Base-by-base conservation (phyloP, 306 rosid species). In the Mimosa pudica region DNA sequence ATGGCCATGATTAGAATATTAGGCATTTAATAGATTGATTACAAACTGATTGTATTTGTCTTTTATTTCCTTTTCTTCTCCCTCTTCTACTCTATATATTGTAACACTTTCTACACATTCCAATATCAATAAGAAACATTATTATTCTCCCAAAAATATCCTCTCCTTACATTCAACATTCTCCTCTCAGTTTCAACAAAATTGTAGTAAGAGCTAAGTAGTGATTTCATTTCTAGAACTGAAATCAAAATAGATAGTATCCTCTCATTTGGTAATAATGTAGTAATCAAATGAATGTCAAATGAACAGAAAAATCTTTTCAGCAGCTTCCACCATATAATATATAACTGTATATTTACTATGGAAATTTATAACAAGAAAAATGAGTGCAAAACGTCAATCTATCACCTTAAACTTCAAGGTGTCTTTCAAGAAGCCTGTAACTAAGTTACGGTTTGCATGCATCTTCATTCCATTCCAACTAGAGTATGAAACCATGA, bases 381-480 rank as follows among this genome's bases (percentile, higher is more conserved):
- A 49, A 70, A 48, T 32, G 16, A 67, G 54, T 10, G 49, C 11
- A 63, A 70, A 75, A 70, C 42, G 41, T 10, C 64, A 64, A 62
- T 77, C 72, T 68, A 70, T 77, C 70, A 92, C 99, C 96, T 93
- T 95, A 84, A 93, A 95, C 80, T 91, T 90, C 60, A 95, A 97
- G 85, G 91, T 89, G 75, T 72, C 85, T 81, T 95, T 95, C 81
- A 95, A 95, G 78, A 90, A 85, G 71, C 89, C 90, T 32, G 89
- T 81, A 78, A 95, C 78, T 44, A 95, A 89, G 24, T 93, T 89
- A 64, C 30, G 94, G 81, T 93, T 84, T 30, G 98, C 94, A 80
- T 95, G 99, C 99, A 95, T 95, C 89, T 93, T 95, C 46, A 70
- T 84, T 24, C 99, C 98, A 44, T 95, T 95, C 99, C 97, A 95